Evolutionary conservation across 805 yeast species (phyloP), one percentile per base, ranked within the genome.

Genomic region (Metschnikowia santaceciliae): DNA sequence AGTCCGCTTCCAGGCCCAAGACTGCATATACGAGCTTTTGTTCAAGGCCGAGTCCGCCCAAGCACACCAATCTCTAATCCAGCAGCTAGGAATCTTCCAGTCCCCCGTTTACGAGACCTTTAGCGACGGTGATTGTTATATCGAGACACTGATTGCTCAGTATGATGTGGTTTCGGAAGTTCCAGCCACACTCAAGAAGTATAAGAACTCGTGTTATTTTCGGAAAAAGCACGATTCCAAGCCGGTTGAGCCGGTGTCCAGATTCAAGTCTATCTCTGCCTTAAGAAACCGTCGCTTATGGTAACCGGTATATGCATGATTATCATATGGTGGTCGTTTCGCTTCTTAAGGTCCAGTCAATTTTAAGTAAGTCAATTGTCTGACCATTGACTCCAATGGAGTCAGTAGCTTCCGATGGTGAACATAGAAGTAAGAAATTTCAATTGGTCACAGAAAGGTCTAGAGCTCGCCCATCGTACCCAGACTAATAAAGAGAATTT

Each of bases 11-110:
- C 50, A 47, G 26, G 26, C 22, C 32, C 39, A 19, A 10, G n/a
- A 23, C 15, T 52, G 54, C 36, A 44, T 37, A 22, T 54, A 54
- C 36, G 57, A 54, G 52, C 19, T 54, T 40, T 34, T 54, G 48
- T 32, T 52, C 14, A 35, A 30, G 43, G 43, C 43, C 22, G 43
- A 40, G 11, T 5, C 22, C 2, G 2, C 43, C 4, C 22, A 26
- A 11, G 15, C 10, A 15, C 15, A 40, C 34, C 43, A 19, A 6
- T 3, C 17, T 15, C 13, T 40, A 13, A 20, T 2, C 14, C 19
- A 10, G 34, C 30, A 39, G 13, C 15, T 23, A 5, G 42, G 4
- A 6, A 15, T 22, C 7, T n/a, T 39, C 13, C 13, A 14, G 7
- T n/a, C 19, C 38, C 42, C 40, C 6, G 32, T 19, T 14, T 34